Evolutionary conservation across 2,329 filamentous ascomycete genomes (phyloP).

Genomic region (Decorospora gaudefroyi): DNA sequence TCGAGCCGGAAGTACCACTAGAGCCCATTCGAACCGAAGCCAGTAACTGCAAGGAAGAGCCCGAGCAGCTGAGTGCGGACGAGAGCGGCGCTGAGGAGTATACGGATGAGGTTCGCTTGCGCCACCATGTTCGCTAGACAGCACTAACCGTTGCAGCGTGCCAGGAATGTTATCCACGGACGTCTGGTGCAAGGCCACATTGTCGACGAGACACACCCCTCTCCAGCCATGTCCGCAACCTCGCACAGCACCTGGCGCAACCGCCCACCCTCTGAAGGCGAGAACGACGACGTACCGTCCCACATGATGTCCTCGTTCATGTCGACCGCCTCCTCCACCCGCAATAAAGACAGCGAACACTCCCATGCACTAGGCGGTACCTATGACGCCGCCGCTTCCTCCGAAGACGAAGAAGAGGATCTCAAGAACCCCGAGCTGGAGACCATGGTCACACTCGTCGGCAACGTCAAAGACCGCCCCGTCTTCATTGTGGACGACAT

Average conservation of each 20-base stretch:
- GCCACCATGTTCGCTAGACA: not conserved
- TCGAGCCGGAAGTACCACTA: conserved; percentile 39
- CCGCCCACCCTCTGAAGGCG: conserved; percentile 53
- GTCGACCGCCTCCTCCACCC: conserved; percentile 72
- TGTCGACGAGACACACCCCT: conserved; percentile 90
- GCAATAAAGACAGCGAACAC: conserved; percentile 51
- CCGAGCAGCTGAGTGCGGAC: conserved; percentile 24
- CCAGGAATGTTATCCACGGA: conserved; percentile 87
- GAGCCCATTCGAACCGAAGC: conserved; percentile 31
- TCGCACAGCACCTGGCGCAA: conserved; percentile 60
- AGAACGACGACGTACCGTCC: conserved; percentile 64
- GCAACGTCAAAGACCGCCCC: conserved; percentile 83
- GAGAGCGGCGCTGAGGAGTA: conserved; percentile 53
- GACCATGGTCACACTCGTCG: conserved; percentile 96
- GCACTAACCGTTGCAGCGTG: conserved; percentile 56
- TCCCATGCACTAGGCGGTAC: conserved; percentile 80
- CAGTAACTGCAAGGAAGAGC: conserved; percentile 24
- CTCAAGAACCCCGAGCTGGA: conserved; percentile 79
- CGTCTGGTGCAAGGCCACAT: conserved; percentile 92
- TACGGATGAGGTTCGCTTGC: conserved; percentile 65
- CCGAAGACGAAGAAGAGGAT: conserved; percentile 93
- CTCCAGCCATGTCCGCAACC: conserved; percentile 68
- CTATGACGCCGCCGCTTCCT: conserved; percentile 77
- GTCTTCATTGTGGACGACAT: conserved; percentile 98
- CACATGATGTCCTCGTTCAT: conserved; percentile 82